Percentiles rank a stretch among this genome's conserved stretches.
Conservation (phyloP, 768 basidiomycete species). For the Clitopilus hobsonii region DNA sequence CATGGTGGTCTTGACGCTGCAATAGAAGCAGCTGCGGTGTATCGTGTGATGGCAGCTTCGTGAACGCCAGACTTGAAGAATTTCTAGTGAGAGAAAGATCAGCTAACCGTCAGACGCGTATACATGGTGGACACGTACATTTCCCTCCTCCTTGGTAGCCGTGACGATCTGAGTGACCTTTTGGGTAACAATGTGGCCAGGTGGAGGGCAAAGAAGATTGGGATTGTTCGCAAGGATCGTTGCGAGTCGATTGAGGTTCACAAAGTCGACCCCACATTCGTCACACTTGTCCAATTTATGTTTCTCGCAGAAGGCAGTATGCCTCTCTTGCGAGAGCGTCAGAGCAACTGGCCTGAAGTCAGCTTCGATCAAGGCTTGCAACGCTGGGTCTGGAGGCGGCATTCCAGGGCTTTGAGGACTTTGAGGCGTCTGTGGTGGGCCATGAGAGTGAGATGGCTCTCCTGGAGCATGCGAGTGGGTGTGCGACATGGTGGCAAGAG, state of each 20-base stretch:
- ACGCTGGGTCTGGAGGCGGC: slow-evolving; percentile 60
- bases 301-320: slow-evolving; percentile 53
- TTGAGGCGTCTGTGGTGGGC: slow-evolving; percentile 23
- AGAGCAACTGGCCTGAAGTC: slow-evolving; percentile 60
- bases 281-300: slow-evolving; percentile 76
- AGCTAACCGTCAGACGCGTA: slow-evolving; percentile 1
- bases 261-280: slow-evolving; percentile 70
- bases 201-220: slow-evolving; percentile 73
- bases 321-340: slow-evolving; percentile 47
- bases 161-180: slow-evolving; percentile 73
- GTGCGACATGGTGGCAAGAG: slow-evolving; percentile 49
- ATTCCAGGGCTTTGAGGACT: slow-evolving; percentile 37
- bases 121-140: slow-evolving; percentile 51
- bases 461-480: slow-evolving; percentile 60
- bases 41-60: slow-evolving; percentile 68
- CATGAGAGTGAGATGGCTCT: slow-evolving; percentile 46
- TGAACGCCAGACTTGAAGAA: slow-evolving; percentile 75
- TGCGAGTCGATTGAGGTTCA: slow-evolving; percentile 70
- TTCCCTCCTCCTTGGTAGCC: slow-evolving; percentile 89
- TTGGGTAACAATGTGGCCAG: slow-evolving; percentile 69
- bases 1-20: slow-evolving; percentile 83
- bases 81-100: slow-evolving; percentile 36
- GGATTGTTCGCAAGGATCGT: slow-evolving; percentile 67
- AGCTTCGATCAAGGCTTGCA: slow-evolving; percentile 75
- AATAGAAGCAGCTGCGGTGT: slow-evolving; percentile 72